Percentiles rank a stretch among this genome's conserved stretches.
Conservation (phyloP, 768 basidiomycete genomes). For the Suillus plorans region DNA sequence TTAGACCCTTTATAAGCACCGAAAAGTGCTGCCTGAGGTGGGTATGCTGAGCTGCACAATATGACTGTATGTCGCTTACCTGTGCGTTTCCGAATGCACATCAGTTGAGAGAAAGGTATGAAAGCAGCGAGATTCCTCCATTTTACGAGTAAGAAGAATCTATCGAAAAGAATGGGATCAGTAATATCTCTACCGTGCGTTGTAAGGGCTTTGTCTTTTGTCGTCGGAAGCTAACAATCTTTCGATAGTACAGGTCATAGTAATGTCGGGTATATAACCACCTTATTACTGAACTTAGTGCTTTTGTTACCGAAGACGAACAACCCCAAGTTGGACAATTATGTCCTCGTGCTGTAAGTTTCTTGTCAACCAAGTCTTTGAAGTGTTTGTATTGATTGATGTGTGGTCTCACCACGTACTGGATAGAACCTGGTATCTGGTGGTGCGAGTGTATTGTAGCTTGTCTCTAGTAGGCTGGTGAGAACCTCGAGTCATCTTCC, state of each 20-base stretch:
- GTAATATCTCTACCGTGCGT: conserved; percentile 67
- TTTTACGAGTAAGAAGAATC: conserved; percentile 76
- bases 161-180: conserved; percentile 80
- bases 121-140: conserved; percentile 53
- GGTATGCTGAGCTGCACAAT: conserved; percentile 84
- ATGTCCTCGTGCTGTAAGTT: conserved; percentile 65
- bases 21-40: too few species aligned
- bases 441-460: conserved; percentile 61
- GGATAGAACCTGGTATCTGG: conserved; percentile 81
- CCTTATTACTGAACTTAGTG: conserved; percentile 64
- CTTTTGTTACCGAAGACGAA: conserved; percentile 57
- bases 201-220: not conserved
- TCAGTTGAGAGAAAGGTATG: conserved; percentile 51
- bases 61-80: conserved; percentile 71
- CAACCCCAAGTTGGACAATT: conserved; percentile 71
- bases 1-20: too few species aligned
- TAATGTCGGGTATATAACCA: conserved; percentile 72
- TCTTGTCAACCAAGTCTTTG: not conserved
- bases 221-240: not conserved
- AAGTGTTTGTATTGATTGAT: not conserved
- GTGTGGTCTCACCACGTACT: conserved; percentile 66
- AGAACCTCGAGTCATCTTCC: conserved; percentile 63
- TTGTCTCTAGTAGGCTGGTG: not conserved
- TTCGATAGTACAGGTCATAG: conserved; percentile 61
- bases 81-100: conserved; percentile 52